Evolutionary conservation across 2,329 filamentous ascomycete species (phyloP).

Genomic region (Microsporum audouinii): DNA sequence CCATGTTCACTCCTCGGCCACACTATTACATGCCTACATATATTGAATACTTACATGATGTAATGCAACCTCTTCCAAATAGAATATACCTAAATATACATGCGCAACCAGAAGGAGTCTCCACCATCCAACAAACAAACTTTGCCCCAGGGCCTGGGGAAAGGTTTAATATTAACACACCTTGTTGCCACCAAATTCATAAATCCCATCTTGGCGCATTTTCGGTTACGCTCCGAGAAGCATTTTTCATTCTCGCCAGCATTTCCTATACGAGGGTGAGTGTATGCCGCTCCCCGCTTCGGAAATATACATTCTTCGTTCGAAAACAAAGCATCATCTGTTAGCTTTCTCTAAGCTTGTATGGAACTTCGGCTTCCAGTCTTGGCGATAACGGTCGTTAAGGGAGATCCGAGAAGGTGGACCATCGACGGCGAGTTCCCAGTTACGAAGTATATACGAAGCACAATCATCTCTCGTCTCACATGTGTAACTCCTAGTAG

Average conservation of each 20-base stretch:
- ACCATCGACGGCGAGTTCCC: not conserved
- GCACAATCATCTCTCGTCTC: not conserved
- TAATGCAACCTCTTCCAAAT: not conserved
- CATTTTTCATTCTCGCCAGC: slow-evolving; percentile 2
- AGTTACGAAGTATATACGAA: not conserved
- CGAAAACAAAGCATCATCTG: not conserved
- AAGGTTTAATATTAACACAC: not conserved
- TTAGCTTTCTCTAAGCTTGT: not conserved
- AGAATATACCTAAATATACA: not conserved
- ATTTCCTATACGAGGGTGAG: not conserved
- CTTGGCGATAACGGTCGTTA: slow-evolving; percentile 3
- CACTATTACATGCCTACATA: not conserved
- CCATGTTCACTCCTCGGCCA: not conserved
- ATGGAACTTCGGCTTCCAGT: not conserved
- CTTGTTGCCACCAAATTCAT: not conserved
- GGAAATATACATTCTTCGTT: not conserved
- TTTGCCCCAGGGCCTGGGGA: not conserved
- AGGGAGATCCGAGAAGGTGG: not conserved
- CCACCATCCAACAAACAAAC: not conserved
- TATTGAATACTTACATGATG: not conserved
- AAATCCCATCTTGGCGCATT: not conserved
- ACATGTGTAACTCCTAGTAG: not conserved
- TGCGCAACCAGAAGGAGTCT: not conserved
- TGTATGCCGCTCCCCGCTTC: not conserved
- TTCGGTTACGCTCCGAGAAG: slow-evolving; percentile 4